These are phyloP conservation scores for Pseudogymnoascus sp. DNA, from an alignment of 2,329 filamentous ascomycete genomes.

Conservation along the genomic window DNA sequence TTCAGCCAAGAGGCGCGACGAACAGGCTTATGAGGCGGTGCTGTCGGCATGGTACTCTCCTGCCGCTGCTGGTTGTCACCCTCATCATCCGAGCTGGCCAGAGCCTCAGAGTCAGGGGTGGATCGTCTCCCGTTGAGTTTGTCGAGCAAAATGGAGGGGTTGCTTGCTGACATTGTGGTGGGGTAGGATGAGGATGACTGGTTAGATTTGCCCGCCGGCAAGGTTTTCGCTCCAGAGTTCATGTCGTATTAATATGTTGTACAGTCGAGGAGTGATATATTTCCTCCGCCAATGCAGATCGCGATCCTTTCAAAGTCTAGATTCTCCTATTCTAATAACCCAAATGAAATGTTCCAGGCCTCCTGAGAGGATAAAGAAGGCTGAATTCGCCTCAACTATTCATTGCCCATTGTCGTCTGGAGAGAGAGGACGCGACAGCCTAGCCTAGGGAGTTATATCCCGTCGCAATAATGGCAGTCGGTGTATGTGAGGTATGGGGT, in stretches of 20 bases:
- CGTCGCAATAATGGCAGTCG: constrained; percentile 7
- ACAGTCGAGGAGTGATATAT: constrained; percentile 2
- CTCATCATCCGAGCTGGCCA: constrained; percentile 94
- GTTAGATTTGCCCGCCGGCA: constrained; percentile 44
- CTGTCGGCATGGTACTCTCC: constrained; percentile 42
- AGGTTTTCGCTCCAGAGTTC: constrained; percentile 28
- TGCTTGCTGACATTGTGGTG: constrained; percentile 48
- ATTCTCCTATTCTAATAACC: constrained; percentile 10
- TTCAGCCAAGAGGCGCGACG: constrained; percentile 81
- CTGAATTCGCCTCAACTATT: constrained; percentile 28
- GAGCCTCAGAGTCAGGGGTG: constrained; percentile 87
- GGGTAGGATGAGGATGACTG: constrained; percentile 38
- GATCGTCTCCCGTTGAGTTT: constrained; percentile 74
- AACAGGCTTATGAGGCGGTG: constrained; percentile 54
- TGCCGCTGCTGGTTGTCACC: constrained; percentile 55
- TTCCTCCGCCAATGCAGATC: not conserved
- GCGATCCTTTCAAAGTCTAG: constrained; percentile 3
- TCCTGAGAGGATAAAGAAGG: constrained; percentile 18
- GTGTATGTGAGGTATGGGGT: not conserved
- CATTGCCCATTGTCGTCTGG: constrained; percentile 28
- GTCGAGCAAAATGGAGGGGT: constrained; percentile 62
- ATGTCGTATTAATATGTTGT: constrained; percentile 13
- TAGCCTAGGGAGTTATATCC: not conserved
- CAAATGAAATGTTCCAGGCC: constrained; percentile 9
- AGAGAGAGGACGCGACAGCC: constrained; percentile 15